Base-by-base conservation (phyloP, 352 stramenopile genomes). In the Pythium aphanidermatum region DNA sequence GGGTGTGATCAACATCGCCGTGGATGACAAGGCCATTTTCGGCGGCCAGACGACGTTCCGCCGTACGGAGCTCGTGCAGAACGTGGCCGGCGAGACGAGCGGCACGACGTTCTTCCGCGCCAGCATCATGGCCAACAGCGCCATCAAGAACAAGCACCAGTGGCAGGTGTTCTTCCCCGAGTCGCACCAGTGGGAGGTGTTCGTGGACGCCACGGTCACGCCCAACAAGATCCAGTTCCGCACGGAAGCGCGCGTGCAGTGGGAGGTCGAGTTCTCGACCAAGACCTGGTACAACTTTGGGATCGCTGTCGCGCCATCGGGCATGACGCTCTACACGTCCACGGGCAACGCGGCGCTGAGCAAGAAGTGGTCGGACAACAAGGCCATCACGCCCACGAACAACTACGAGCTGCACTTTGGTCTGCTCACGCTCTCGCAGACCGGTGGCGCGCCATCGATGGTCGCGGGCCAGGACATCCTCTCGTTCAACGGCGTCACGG, bases 281-380 rank as follows among this genome's bases (percentile, higher is more conserved):
- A 39, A 55, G 23, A 85, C 70, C 33, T 85, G 73, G 73, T 83
- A 82, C 61, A 83, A 83, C 64, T 79, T 86, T 38, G 74, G 74
- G 20, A 74, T 86, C 26, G 66, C 61, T 8, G 64, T 83, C 35
- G 55, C 51, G 2, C 49, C 55, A 2, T 63, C 56, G 17, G 43
- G 70, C n/a, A 54, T 79, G 19, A 46, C 49, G 16, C 46, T 86
- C 17, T 84, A 86, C 70, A 68, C 59, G 46, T 82, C 67, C 49
- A 63, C 73, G 19, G 71, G 70, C 21, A 60, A 64, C 48, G 59
- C 53, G 12, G 57, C 36, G 4, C 59, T 83, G 17, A 61, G 59
- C 19, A 57, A 81, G 29, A 68, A 55, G 28, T 76, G 60, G 42
- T 70, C 59, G 2, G 64, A 70, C 36, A 56, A 48, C 4, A 56